Conservation (phyloP, 208 protist species). For the Lotmaria passim region DNA sequence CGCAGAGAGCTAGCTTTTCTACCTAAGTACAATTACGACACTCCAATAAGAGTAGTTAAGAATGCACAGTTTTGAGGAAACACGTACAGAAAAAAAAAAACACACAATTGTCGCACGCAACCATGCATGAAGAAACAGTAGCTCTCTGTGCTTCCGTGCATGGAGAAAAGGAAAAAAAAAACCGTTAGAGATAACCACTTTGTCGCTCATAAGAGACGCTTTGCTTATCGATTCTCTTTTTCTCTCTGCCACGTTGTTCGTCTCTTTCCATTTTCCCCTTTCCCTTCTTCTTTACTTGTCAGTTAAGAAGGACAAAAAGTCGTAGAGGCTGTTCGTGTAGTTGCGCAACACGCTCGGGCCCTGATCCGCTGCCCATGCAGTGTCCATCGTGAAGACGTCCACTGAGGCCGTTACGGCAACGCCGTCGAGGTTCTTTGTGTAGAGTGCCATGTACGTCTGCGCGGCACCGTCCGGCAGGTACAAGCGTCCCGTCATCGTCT, state of each 20-base stretch:
- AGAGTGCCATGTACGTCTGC: constrained; percentile 38
- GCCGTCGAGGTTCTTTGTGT: constrained; percentile 37
- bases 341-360: constrained; percentile 8
- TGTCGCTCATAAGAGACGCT: too few species aligned
- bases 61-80: too few species aligned
- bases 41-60: too few species aligned
- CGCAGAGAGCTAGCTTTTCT: too few species aligned
- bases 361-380: constrained; percentile 21
- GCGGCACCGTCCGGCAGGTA: constrained; percentile 33
- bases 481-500: constrained; percentile 43
- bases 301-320: constrained; percentile 22
- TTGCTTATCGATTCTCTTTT: too few species aligned
- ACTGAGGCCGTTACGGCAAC: constrained; percentile 30
- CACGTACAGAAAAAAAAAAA: too few species aligned
- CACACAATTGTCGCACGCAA: too few species aligned
- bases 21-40: too few species aligned
- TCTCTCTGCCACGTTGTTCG: too few species aligned
- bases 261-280: too few species aligned
- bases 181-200: not conserved
- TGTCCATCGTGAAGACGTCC: constrained; percentile 43
- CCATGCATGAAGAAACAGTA: too few species aligned
- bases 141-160: too few species aligned
- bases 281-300: constrained; percentile 3
- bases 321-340: constrained; percentile 39
- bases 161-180: not conserved